A percentile compares a stretch with the other conserved stretches of the same genome.
Evolutionary conservation across 2,329 filamentous ascomycete species (phyloP).

Genomic region (Monosporascus ibericus): DNA sequence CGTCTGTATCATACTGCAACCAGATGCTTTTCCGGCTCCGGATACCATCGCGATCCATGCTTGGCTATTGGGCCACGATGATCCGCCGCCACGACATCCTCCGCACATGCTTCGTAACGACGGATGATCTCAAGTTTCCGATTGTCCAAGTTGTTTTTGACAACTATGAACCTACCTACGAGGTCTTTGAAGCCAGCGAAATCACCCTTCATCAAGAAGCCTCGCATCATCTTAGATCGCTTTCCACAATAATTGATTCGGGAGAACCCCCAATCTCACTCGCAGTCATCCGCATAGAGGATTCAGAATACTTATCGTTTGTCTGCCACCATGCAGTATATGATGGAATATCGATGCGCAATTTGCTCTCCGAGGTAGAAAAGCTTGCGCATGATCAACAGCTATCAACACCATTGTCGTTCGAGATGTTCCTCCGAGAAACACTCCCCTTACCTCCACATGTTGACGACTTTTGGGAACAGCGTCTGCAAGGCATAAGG

Average conservation of each 20-base stretch:
- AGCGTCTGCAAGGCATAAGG: constrained; percentile 46
- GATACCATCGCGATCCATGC: constrained; percentile 43
- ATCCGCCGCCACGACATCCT: constrained; percentile 66
- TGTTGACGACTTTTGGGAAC: constrained; percentile 61
- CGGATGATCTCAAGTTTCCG: constrained; percentile 51
- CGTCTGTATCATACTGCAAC: constrained; percentile 62
- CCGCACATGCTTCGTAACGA: constrained; percentile 68
- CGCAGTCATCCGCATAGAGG: constrained; percentile 28
- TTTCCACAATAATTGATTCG: constrained; percentile 38
- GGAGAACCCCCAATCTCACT: constrained; percentile 39
- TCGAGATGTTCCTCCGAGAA: constrained; percentile 57
- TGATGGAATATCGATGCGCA: constrained; percentile 71
- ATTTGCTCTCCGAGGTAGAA: constrained; percentile 67
- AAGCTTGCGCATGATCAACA: constrained; percentile 38
- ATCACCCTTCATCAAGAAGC: constrained; percentile 13
- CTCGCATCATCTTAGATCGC: constrained; percentile 29
- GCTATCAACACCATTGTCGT: constrained; percentile 47
- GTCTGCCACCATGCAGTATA: constrained; percentile 77
- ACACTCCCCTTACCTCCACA: constrained; percentile 43
- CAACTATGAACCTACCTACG: constrained; percentile 36
- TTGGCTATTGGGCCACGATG: constrained; percentile 56
- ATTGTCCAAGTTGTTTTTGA: constrained; percentile 68
- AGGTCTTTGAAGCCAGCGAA: constrained; percentile 20
- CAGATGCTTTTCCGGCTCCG: constrained; percentile 58
- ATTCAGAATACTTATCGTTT: constrained; percentile 38